Percentiles rank a stretch among this genome's conserved stretches.
phyloP scores from a whole-genome alignment of 345 rosid species.

The Linum lewisii region DNA sequence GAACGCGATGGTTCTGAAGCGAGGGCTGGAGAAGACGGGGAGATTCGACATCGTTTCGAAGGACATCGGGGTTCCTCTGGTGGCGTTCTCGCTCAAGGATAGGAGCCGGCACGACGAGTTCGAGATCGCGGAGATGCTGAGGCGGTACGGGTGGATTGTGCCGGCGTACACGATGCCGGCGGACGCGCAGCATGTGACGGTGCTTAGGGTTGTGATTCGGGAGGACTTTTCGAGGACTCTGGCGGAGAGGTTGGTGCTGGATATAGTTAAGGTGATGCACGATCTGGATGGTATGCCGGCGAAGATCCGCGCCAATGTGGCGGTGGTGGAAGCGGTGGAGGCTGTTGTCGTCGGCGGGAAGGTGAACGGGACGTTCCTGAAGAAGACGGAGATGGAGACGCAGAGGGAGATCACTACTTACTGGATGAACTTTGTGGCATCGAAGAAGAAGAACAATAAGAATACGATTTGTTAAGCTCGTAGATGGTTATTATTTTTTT shows the following conservation, averaged over 20 bases:
- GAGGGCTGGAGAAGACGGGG: slow-evolving; percentile 68
- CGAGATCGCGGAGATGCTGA: slow-evolving; percentile 66
- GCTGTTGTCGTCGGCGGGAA: background rate
- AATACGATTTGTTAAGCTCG: slow-evolving; percentile 42
- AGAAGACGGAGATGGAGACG: slow-evolving; percentile 60
- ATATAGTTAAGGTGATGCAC: slow-evolving; percentile 60
- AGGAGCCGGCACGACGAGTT: slow-evolving; percentile 55
- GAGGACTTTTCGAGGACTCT: slow-evolving; percentile 91
- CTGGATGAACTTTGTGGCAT: slow-evolving; percentile 63
- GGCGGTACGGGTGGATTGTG: slow-evolving; percentile 93
- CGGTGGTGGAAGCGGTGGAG: slow-evolving; percentile 12
- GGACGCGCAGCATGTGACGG: slow-evolving; percentile 78
- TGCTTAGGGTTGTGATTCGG: slow-evolving; percentile 76
- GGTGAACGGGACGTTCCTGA: slow-evolving; percentile 9
- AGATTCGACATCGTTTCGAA: slow-evolving; percentile 72
- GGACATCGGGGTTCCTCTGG: slow-evolving; percentile 74
- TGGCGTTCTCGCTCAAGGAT: slow-evolving; percentile 86
- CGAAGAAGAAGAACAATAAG: slow-evolving; percentile 37
- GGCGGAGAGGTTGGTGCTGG: slow-evolving; percentile 76
- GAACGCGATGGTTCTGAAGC: slow-evolving; percentile 55
- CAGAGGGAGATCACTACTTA: slow-evolving; percentile 54
- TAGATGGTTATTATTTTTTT: too few relatives aligned
- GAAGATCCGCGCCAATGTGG: slow-evolving; percentile 28
- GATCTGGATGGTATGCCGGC: slow-evolving; percentile 68
- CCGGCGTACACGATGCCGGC: slow-evolving; percentile 94